These are phyloP conservation scores for Xylaria digitata DNA, from an alignment of 2,329 filamentous ascomycete genomes.

Conservation along the genomic window DNA sequence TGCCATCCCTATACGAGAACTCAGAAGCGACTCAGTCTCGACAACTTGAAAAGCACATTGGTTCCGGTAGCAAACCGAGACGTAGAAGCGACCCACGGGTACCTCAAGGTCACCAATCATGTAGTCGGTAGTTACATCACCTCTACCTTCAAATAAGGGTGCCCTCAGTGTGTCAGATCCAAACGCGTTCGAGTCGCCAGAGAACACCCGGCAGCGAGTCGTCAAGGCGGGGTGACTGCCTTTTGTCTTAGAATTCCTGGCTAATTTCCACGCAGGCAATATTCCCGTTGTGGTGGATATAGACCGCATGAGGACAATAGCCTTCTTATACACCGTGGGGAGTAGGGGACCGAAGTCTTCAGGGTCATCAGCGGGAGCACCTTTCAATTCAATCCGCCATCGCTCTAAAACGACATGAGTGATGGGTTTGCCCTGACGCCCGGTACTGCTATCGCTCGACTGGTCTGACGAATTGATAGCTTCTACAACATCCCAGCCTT, in stretches of 20 bases:
- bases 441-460: slow-evolving; percentile 60
- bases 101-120: slow-evolving; percentile 87
- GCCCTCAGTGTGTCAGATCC: slow-evolving; percentile 76
- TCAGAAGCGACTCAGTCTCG: slow-evolving; percentile 88
- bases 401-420: slow-evolving; percentile 88
- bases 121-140: slow-evolving; percentile 77
- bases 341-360: slow-evolving; percentile 73
- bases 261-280: slow-evolving; percentile 87
- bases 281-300: slow-evolving; percentile 85
- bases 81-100: slow-evolving; percentile 84
- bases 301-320: slow-evolving; percentile 92
- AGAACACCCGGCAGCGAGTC: slow-evolving; percentile 82
- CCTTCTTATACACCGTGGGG: slow-evolving; percentile 96
- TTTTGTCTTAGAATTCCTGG: slow-evolving; percentile 77
- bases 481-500: slow-evolving; percentile 91
- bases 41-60: slow-evolving; percentile 93
- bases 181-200: slow-evolving; percentile 65
- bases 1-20: slow-evolving; percentile 87
- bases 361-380: slow-evolving; percentile 59
- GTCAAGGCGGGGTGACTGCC: slow-evolving; percentile 74
- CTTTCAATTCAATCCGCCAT: slow-evolving; percentile 87
- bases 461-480: slow-evolving; percentile 75
- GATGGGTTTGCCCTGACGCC: slow-evolving; percentile 58
- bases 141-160: slow-evolving; percentile 73
- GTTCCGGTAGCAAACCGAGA: slow-evolving; percentile 84